phyloP scores from a whole-genome alignment of 768 basidiomycete species.

The Auricularia auricula-judae region DNA sequence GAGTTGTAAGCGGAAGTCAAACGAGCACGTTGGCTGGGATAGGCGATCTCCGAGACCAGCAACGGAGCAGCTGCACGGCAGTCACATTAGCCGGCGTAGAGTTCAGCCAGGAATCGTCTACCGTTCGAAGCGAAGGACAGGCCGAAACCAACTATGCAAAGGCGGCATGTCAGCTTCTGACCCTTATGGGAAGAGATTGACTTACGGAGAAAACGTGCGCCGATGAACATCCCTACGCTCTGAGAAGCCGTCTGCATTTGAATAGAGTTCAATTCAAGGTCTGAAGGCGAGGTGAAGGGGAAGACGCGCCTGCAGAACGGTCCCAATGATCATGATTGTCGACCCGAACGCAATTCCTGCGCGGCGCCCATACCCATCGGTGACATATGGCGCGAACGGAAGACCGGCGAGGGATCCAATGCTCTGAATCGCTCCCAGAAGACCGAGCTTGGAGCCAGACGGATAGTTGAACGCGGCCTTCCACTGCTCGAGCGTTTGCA shows the following conservation, averaged over 20 bases:
- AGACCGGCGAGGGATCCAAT: conserved; percentile 40
- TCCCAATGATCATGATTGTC: conserved; percentile 50
- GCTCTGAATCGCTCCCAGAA: conserved; percentile 67
- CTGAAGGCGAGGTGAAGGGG: neutral
- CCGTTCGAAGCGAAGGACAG: conserved; percentile 47
- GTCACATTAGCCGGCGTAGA: neutral
- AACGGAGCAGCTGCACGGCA: conserved; percentile 39
- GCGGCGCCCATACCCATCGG: conserved; percentile 64
- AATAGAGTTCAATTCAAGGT: neutral
- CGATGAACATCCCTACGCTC: conserved; percentile 42
- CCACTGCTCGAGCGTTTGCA: conserved; percentile 62
- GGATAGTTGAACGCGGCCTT: conserved; percentile 48
- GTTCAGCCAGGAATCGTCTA: neutral
- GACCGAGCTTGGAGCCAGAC: conserved; percentile 43
- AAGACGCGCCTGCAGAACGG: conserved; percentile 38
- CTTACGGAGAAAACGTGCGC: conserved; percentile 35
- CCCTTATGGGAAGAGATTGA: neutral
- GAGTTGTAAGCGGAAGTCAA: conserved; percentile 74
- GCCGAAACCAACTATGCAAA: conserved; percentile 45
- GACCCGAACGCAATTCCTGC: conserved; percentile 57
- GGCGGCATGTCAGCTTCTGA: neutral
- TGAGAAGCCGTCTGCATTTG: conserved; percentile 15
- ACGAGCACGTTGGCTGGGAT: conserved; percentile 68
- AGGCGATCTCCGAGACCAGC: conserved; percentile 53
- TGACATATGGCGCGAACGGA: conserved; percentile 59